Conservation (phyloP, 2,329 filamentous ascomycete genomes). For the Paraphoma sp. region DNA sequence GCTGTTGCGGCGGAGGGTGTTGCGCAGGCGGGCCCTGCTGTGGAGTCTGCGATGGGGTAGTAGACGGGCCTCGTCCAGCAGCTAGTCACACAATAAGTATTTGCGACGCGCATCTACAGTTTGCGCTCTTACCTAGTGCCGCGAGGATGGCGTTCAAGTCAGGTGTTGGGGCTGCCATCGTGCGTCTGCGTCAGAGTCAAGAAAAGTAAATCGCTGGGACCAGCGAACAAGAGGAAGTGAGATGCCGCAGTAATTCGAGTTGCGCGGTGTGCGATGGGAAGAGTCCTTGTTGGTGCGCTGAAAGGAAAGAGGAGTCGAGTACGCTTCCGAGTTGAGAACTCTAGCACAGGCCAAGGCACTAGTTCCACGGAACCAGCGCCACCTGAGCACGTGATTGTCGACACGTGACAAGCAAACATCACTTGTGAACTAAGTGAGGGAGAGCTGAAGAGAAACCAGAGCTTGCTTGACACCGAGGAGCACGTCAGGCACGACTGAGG, state of each 20-base stretch:
- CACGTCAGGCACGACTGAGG: background rate
- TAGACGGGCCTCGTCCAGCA: constrained; percentile 53
- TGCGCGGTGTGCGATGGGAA: constrained; percentile 11
- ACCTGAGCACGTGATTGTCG: no score
- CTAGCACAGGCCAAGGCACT: background rate
- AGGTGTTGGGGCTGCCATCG: constrained; percentile 43
- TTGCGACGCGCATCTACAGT: background rate
- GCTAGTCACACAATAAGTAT: constrained; percentile 43
- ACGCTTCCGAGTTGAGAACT: background rate
- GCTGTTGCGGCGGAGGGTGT: constrained; percentile 52
- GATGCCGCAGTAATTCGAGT: background rate
- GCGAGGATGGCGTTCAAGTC: constrained; percentile 49
- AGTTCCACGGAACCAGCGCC: background rate
- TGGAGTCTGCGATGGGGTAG: constrained; percentile 56
- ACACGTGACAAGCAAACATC: no score
- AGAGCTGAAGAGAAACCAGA: no score
- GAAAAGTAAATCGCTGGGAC: background rate
- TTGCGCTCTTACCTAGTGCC: constrained; percentile 42
- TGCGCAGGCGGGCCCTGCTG: constrained; percentile 49
- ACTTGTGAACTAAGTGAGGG: no score
- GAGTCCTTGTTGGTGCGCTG: constrained; percentile 13
- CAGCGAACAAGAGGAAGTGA: background rate
- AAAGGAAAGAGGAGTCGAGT: constrained; percentile 22
- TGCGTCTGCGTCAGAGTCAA: constrained; percentile 13
- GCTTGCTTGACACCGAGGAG: background rate